Evolutionary conservation across 2,329 filamentous ascomycete species (phyloP).

Genomic region (Magnaporthiopsis rhizophila): DNA sequence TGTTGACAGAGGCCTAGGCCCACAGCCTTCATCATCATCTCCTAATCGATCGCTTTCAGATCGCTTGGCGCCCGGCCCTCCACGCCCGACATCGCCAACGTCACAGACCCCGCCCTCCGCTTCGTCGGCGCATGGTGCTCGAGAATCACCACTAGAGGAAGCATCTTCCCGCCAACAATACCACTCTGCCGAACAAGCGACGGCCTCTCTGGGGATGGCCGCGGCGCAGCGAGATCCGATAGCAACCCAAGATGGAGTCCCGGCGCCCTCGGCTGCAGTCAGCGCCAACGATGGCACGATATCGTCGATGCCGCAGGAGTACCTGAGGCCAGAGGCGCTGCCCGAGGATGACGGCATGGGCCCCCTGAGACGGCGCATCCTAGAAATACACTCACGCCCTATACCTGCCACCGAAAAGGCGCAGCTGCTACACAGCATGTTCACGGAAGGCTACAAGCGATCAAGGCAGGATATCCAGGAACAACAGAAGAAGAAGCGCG

Average conservation of each 20-base stretch:
- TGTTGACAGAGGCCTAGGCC: background rate
- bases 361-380: slow-evolving; percentile 56
- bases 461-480: slow-evolving; percentile 22
- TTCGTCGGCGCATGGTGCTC: background rate
- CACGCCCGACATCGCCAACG: background rate
- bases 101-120: background rate
- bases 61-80: background rate
- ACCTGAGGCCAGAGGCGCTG: slow-evolving; percentile 30
- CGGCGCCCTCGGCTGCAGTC: background rate
- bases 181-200: background rate
- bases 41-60: background rate
- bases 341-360: slow-evolving; percentile 78
- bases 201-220: background rate
- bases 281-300: slow-evolving; percentile 3
- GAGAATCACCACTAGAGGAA: background rate
- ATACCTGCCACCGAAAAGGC: slow-evolving; percentile 59
- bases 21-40: background rate
- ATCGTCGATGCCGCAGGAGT: background rate
- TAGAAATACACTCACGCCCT: slow-evolving; percentile 56
- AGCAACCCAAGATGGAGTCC: background rate
- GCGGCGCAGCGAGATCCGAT: background rate
- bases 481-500: background rate
- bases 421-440: slow-evolving; percentile 58
- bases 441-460: slow-evolving; percentile 60
- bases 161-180: background rate